A percentile compares a stretch with the other conserved stretches of the same genome.
Conservation (phyloP, 208 protist species). For the Crithidia brevicula region DNA sequence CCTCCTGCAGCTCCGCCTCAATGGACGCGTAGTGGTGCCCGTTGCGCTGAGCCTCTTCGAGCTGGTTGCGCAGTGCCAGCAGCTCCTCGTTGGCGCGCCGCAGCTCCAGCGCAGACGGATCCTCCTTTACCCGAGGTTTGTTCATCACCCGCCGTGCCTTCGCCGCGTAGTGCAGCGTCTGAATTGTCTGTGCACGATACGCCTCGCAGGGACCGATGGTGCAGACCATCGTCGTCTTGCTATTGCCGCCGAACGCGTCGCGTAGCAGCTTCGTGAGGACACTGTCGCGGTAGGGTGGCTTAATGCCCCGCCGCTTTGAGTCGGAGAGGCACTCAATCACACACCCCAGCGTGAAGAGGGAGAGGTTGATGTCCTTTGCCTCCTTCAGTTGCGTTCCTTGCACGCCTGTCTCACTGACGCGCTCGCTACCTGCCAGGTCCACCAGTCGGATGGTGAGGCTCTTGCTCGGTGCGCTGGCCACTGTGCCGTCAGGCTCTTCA, state of each 20-base stretch:
- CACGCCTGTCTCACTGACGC: slow-evolving; percentile 77
- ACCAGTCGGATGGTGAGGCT: slow-evolving; percentile 77
- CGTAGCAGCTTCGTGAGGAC: slow-evolving; percentile 87
- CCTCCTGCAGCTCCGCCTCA: slow-evolving; percentile 50
- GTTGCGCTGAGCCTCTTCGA: slow-evolving; percentile 49
- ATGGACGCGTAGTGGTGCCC: slow-evolving; percentile 45
- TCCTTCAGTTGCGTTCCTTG: slow-evolving; percentile 84
- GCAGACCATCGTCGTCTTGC: slow-evolving; percentile 90
- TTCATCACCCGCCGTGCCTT: slow-evolving; percentile 82
- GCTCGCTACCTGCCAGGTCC: slow-evolving; percentile 89
- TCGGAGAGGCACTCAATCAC: slow-evolving; percentile 88
- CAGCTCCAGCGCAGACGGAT: slow-evolving; percentile 79
- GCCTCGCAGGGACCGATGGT: slow-evolving; percentile 74
- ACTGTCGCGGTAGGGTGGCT: slow-evolving; percentile 87
- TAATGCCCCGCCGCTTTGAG: slow-evolving; percentile 58
- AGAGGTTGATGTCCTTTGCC: slow-evolving; percentile 85
- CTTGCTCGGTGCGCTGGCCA: slow-evolving; percentile 71
- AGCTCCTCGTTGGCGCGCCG: slow-evolving; percentile 77
- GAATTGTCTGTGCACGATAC: slow-evolving; percentile 64
- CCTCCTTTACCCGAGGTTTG: slow-evolving; percentile 72
- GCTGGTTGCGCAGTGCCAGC: slow-evolving; percentile 46
- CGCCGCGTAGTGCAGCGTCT: slow-evolving; percentile 87
- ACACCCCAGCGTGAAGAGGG: slow-evolving; percentile 84
- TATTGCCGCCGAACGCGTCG: slow-evolving; percentile 90
- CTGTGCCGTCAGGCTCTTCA: slow-evolving; percentile 52